phyloP scores from a whole-genome alignment of 352 stramenopile species.

The Globisporangium carolinianum region DNA sequence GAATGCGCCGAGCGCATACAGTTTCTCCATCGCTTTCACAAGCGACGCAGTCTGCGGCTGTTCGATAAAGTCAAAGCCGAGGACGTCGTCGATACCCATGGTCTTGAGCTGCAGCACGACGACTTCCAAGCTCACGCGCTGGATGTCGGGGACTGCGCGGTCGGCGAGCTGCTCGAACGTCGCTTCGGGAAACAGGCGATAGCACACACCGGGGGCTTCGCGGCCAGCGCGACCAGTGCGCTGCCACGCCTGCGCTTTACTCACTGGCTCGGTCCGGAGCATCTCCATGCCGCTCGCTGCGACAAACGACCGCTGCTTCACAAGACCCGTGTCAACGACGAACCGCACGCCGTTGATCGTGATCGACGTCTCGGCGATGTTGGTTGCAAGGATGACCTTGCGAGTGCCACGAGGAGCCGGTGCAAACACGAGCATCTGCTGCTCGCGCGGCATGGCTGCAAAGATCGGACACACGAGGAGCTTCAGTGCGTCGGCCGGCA shows the following conservation, averaged over 20 bases:
- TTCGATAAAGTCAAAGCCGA: conserved; percentile 87
- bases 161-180: conserved; percentile 79
- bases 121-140: conserved; percentile 80
- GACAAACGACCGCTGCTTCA: conserved; percentile 87
- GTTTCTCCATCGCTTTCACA: conserved; percentile 76
- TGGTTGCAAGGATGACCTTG: conserved; percentile 94
- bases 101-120: conserved; percentile 83
- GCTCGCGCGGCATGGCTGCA: conserved; percentile 89
- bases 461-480: conserved; percentile 94
- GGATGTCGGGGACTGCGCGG: conserved; percentile 75
- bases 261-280: conserved; percentile 80
- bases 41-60: conserved; percentile 69
- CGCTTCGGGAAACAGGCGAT: conserved; percentile 78
- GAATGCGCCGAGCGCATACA: conserved; percentile 71
- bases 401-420: conserved; percentile 62
- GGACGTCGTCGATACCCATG: conserved; percentile 81
- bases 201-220: conserved; percentile 76
- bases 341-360: conserved; percentile 97
- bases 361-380: conserved; percentile 97
- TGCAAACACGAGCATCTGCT: conserved; percentile 94
- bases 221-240: conserved; percentile 84
- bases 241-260: conserved; percentile 89
- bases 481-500: conserved; percentile 66
- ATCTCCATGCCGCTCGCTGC: conserved; percentile 85
- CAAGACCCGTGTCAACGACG: conserved; percentile 82